Evolutionary conservation across 345 rosid genomes (phyloP).

Genomic region (Cardamine occulta): DNA sequence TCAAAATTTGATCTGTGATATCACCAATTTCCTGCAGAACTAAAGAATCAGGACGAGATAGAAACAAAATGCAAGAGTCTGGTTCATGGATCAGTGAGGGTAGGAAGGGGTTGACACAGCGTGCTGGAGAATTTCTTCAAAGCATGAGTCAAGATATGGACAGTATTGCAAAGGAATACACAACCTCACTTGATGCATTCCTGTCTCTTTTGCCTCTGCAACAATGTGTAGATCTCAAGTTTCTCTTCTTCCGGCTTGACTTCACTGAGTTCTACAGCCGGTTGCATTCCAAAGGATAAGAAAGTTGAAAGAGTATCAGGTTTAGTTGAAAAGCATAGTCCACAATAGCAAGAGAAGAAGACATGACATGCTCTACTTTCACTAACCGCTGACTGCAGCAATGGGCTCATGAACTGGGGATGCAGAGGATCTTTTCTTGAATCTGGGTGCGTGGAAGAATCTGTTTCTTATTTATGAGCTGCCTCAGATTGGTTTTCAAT

Average conservation of each 20-base stretch:
- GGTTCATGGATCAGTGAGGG: constrained; percentile 80
- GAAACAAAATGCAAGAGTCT: constrained; percentile 55
- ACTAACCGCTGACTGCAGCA: constrained; percentile 45
- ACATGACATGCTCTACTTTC: constrained; percentile 26
- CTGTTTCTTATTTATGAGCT: constrained; percentile 24
- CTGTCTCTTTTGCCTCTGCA: constrained; percentile 84
- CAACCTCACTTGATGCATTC: constrained; percentile 75
- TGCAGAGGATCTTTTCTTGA: constrained; percentile 29
- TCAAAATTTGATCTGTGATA: constrained; percentile 1
- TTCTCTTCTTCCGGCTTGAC: constrained; percentile 93
- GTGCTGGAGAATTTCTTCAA: constrained; percentile 90
- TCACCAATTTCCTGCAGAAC: constrained; percentile 47
- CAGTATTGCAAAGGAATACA: constrained; percentile 72
- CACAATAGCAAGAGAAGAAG: constrained; percentile 34
- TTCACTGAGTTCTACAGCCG: constrained; percentile 92
- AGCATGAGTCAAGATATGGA: constrained; percentile 81
- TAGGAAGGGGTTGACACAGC: constrained; percentile 80
- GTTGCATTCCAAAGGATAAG: constrained; percentile 54
- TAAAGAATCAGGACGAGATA: constrained; percentile 60
- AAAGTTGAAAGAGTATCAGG: constrained; percentile 22
- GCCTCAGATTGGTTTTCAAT: constrained; percentile 33
- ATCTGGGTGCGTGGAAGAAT: constrained; percentile 34
- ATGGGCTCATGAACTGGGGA: constrained; percentile 23
- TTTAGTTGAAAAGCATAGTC: constrained; percentile 37
- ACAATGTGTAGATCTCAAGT: constrained; percentile 88